Base-by-base conservation (phyloP, 2,329 filamentous ascomycete species). In the Dothideomycetidae sp. region DNA sequence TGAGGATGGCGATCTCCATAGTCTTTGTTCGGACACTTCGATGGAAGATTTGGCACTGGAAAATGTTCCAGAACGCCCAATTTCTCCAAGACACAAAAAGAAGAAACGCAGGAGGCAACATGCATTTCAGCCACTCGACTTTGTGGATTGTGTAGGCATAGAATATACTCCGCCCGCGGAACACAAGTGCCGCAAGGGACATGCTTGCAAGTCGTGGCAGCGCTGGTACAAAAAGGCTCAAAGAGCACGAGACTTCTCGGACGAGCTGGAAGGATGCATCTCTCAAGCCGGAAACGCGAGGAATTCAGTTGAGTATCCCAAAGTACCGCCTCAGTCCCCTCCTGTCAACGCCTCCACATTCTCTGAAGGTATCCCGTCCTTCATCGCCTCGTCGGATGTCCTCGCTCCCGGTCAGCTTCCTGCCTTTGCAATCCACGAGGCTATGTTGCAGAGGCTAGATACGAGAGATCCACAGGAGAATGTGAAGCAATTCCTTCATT, bases 341-440 rank as follows among this genome's bases (percentile, higher is more conserved):
- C 52, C 54, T 17, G 70, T 74, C 46, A 67, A 68, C 19, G 53
- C 68, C 39, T 53, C 64, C 59, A 81, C 82, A 9, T 65, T 75
- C 16, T 88, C 83, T 4, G 79, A 90, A 48, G 73, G 73, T 13
- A 72, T 79, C 3, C 81, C 81, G 7, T 94, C 86, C 1, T 69
- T 93, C 7, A 78, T 93, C 36, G 88, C 86, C 16, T 94, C 88
- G 1, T 94, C 86, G 1, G 88, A 94, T 57, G 70, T 92, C 9
- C 70, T 96, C 44, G 86, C 85, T 2, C 78, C 81, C 4, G 71
- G 71, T 5, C 58, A 70, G 23, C 55, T 76, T 10, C 69, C 78
- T 14, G 67, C 76, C 15, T 67, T 86, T 42, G 62, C 61, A 13
- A 70, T 94, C 26, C 78, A 85, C 49, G 78, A 85, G 55, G 74